These are phyloP conservation scores for Ganoderma resinaceum DNA, from an alignment of 1,284 basidiomycete genomes.

Conservation along the genomic window DNA sequence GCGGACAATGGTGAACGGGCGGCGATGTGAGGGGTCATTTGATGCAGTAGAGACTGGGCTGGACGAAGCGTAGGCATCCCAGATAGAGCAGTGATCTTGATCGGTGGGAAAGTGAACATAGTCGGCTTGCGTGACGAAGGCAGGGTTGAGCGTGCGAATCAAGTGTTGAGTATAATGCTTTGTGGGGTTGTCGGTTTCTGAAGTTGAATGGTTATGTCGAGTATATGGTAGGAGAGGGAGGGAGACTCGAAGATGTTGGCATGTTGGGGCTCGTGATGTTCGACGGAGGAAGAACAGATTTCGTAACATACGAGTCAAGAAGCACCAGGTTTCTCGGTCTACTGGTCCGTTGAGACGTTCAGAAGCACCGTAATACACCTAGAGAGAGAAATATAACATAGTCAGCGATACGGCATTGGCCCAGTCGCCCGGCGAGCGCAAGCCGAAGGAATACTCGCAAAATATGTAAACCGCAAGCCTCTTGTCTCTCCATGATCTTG, in stretches of 20 bases:
- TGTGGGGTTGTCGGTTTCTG: not conserved
- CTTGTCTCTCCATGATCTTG: too few species aligned
- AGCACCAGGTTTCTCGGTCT: too few species aligned
- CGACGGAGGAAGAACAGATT: not conserved
- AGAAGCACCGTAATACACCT: too few species aligned
- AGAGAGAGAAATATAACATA: too few species aligned
- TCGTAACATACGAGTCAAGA: not conserved
- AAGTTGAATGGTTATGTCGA: not conserved
- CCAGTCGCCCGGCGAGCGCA: too few species aligned
- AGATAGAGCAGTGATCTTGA: constrained; percentile 15
- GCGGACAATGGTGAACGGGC: constrained; percentile 11
- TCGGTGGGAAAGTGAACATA: constrained; percentile 11
- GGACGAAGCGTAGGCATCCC: constrained; percentile 14
- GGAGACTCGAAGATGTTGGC: not conserved
- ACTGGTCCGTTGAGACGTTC: too few species aligned
- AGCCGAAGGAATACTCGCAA: too few species aligned
- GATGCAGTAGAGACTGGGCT: not conserved
- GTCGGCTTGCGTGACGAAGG: constrained; percentile 11
- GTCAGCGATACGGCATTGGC: too few species aligned
- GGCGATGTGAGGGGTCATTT: not conserved
- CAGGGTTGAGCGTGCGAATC: constrained; percentile 16
- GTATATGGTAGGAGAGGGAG: not conserved
- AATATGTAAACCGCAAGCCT: too few species aligned
- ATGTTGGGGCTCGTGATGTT: not conserved
- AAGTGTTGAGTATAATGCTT: constrained; percentile 11